Conservation (phyloP, 2,329 filamentous ascomycete species). For the Aureobasidium leucospermi region DNA sequence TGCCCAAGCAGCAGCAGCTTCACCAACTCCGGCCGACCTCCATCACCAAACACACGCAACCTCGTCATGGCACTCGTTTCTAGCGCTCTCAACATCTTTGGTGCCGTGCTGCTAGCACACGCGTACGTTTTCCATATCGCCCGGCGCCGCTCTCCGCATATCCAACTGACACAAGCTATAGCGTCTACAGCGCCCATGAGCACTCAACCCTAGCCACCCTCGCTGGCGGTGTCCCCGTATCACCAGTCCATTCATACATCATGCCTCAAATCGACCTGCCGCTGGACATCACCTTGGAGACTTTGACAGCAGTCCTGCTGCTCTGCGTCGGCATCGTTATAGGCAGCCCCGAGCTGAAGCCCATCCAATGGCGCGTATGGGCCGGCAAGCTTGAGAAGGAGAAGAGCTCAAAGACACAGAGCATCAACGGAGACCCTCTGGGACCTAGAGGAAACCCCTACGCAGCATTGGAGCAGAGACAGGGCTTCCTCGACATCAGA, state of each 20-base stretch:
- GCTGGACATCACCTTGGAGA: slow-evolving; percentile 81
- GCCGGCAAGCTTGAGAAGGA: slow-evolving; percentile 70
- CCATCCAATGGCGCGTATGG: slow-evolving; percentile 77
- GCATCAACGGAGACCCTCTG: slow-evolving; percentile 45
- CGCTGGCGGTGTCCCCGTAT: slow-evolving; percentile 35
- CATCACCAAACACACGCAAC: neutral
- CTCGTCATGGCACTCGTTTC: slow-evolving; percentile 62
- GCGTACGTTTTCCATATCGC: slow-evolving; percentile 55
- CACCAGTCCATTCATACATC: slow-evolving; percentile 16
- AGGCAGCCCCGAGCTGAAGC: slow-evolving; percentile 68
- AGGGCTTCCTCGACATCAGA: slow-evolving; percentile 82
- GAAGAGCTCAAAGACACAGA: slow-evolving; percentile 43
- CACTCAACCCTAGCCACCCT: slow-evolving; percentile 60
- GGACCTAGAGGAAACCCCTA: slow-evolving; percentile 77
- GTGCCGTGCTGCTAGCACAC: slow-evolving; percentile 73
- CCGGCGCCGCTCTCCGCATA: slow-evolving; percentile 15
- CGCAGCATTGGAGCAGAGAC: slow-evolving; percentile 66
- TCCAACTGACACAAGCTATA: slow-evolving; percentile 33
- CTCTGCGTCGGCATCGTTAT: slow-evolving; percentile 78
- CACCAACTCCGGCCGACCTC: neutral
- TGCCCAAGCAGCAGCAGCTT: neutral
- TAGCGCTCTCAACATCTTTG: slow-evolving; percentile 62
- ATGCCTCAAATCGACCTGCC: slow-evolving; percentile 49
- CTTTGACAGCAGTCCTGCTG: slow-evolving; percentile 69
- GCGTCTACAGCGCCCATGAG: slow-evolving; percentile 94